Percentiles rank a stretch among this genome's conserved stretches.
Conservation (phyloP, 306 rosid species). For the Fagus crenata region DNA sequence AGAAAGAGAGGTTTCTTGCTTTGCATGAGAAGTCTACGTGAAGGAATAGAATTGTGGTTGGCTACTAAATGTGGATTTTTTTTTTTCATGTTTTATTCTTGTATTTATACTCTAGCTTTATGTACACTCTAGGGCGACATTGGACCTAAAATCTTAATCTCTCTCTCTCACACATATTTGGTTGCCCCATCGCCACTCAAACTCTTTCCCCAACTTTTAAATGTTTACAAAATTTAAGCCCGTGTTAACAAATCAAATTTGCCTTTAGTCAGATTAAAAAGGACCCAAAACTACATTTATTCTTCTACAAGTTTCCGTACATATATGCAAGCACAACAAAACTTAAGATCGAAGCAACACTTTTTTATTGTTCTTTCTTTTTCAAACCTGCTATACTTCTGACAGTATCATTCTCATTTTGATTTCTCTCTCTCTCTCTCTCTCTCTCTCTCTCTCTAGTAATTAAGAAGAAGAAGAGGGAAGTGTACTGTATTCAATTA, state of each 20-base stretch:
- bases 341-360: slow-evolving; percentile 72
- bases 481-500: slow-evolving; percentile 29
- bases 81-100: slow-evolving; percentile 8
- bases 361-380: slow-evolving; percentile 13
- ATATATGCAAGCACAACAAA: slow-evolving; percentile 34
- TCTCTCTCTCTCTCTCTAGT: slow-evolving; percentile 16
- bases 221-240: slow-evolving; percentile 19
- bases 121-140: slow-evolving; percentile 73
- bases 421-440: slow-evolving; percentile 32
- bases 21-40: slow-evolving; percentile 63
- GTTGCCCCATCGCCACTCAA: slow-evolving; percentile 73
- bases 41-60: slow-evolving; percentile 61
- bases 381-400: slow-evolving; percentile 41
- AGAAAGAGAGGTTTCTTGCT: slow-evolving; percentile 44
- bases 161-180: slow-evolving; percentile 39
- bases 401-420: slow-evolving; percentile 31
- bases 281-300: slow-evolving; percentile 46
- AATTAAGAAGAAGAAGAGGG: slow-evolving; percentile 24
- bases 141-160: slow-evolving; percentile 47
- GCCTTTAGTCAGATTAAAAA: slow-evolving; percentile 42
- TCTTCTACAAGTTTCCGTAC: slow-evolving; percentile 57
- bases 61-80: slow-evolving; percentile 31
- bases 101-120: slow-evolving; percentile 50
- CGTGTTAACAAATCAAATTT: slow-evolving; percentile 26
- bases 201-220: slow-evolving; percentile 28